Percentiles rank a stretch among this genome's conserved stretches.
Conservation (phyloP, 2,329 filamentous ascomycete genomes). For the Endoconidiophora polonica region DNA sequence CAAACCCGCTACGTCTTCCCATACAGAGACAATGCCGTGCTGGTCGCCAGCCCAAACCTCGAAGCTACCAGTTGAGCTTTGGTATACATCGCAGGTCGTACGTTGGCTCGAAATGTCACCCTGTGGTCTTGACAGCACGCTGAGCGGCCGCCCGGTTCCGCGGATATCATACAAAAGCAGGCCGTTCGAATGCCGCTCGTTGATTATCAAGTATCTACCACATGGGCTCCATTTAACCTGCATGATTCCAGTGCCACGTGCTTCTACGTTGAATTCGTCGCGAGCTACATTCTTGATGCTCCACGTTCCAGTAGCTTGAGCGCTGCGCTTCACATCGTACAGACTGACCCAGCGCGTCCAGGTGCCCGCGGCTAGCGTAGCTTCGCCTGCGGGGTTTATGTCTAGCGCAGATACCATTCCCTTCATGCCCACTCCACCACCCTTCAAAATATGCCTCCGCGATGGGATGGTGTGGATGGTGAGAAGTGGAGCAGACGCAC, state of each 20-base stretch:
- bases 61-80: conserved; percentile 25
- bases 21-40: conserved; percentile 38
- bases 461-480: conserved; percentile 45
- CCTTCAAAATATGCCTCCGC: conserved; percentile 40
- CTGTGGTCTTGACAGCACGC: conserved; percentile 18
- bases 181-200: conserved; percentile 38
- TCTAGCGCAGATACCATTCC: conserved; percentile 38
- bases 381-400: conserved; percentile 16
- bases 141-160: conserved; percentile 38
- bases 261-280: conserved; percentile 19
- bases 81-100: conserved; percentile 37
- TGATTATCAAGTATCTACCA: conserved; percentile 44
- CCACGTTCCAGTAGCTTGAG: conserved; percentile 41
- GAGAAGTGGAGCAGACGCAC: conserved; percentile 32
- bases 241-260: conserved; percentile 45
- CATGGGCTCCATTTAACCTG: conserved; percentile 47
- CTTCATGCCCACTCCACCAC: conserved; percentile 46
- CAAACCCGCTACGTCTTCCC: conserved; percentile 36
- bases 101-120: conserved; percentile 24
- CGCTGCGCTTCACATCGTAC: conserved; percentile 41
- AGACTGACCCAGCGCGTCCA: conserved; percentile 47
- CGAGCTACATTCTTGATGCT: conserved; percentile 38
- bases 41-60: conserved; percentile 47
- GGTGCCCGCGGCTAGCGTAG: conserved; percentile 42
- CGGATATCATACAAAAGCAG: conserved; percentile 47